phyloP scores from a whole-genome alignment of 345 rosid genomes.

The Melastoma malabathricum region DNA sequence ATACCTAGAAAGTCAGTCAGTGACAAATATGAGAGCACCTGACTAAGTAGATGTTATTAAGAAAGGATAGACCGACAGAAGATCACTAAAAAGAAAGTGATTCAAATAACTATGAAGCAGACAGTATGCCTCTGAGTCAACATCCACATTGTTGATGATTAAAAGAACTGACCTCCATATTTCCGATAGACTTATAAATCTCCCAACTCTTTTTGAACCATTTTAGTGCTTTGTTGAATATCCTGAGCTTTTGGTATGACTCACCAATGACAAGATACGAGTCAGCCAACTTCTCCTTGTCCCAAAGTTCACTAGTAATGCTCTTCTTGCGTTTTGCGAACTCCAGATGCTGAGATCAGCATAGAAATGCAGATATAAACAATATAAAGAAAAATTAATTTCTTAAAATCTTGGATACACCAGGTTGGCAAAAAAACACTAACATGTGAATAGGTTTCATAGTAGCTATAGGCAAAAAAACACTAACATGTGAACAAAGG shows the following conservation, averaged over 20 bases:
- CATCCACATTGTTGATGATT: constrained; percentile 6
- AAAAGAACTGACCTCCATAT: constrained; percentile 56
- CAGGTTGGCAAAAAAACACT: no score
- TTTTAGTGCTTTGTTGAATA: constrained; percentile 63
- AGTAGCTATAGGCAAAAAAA: no score
- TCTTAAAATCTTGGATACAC: no score
- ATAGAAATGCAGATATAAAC: constrained; percentile 7
- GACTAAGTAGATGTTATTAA: no score
- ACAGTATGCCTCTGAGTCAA: neutral
- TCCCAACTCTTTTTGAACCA: constrained; percentile 64
- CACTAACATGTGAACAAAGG: no score
- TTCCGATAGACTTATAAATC: constrained; percentile 49
- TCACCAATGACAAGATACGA: constrained; percentile 69
- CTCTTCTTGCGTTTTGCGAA: constrained; percentile 73
- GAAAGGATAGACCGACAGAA: no score
- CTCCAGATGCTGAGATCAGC: constrained; percentile 45
- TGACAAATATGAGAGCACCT: no score
- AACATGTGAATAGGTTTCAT: no score
- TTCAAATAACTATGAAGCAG: neutral
- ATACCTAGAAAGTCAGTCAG: neutral
- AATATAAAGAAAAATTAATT: constrained; percentile 5
- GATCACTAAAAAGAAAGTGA: no score
- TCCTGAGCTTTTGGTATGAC: constrained; percentile 72
- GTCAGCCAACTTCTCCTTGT: constrained; percentile 77
- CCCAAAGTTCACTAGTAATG: constrained; percentile 52